Conservation (phyloP, 768 basidiomycete species). For the Amanita muscaria region DNA sequence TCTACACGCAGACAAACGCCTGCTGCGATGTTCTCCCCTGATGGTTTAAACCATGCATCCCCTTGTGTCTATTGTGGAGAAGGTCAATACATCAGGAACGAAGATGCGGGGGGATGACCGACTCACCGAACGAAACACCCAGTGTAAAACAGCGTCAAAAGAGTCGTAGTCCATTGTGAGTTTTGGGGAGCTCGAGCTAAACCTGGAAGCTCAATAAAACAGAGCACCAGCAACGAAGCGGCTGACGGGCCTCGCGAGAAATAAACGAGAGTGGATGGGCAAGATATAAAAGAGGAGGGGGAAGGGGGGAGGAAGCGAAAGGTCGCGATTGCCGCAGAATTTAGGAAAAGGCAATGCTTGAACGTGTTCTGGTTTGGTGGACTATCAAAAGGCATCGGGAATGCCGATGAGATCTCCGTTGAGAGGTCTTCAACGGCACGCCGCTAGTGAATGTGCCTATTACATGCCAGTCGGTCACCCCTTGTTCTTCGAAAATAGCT, state of each 20-base stretch:
- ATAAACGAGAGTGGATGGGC: conserved; percentile 20
- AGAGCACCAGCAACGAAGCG: conserved; percentile 27
- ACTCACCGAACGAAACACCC: conserved; percentile 66
- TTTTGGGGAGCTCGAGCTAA: too few species aligned
- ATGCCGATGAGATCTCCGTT: conserved; percentile 4
- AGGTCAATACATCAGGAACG: conserved; percentile 10
- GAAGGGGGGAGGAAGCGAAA: neutral
- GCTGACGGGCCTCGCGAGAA: conserved; percentile 13
- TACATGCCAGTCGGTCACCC: too few species aligned
- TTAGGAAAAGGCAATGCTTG: conserved; percentile 14
- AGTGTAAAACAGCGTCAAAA: conserved; percentile 72
- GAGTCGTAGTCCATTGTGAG: conserved; percentile 66
- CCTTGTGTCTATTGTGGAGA: conserved; percentile 53
- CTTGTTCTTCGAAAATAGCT: too few species aligned
- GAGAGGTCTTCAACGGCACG: neutral
- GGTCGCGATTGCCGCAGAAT: neutral
- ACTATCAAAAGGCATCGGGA: conserved; percentile 13
- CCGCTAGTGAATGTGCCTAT: too few species aligned
- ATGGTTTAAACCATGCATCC: conserved; percentile 81
- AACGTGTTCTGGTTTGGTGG: conserved; percentile 15
- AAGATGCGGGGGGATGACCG: neutral
- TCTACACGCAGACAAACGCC: conserved; percentile 72
- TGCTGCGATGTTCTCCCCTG: conserved; percentile 72
- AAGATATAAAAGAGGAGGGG: conserved; percentile 29
- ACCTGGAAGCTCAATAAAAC: conserved; percentile 21